Percentiles rank a stretch among this genome's conserved stretches.
phyloP scores from a whole-genome alignment of 495 filamentous ascomycete species.

The Penicillium flavigenum region DNA sequence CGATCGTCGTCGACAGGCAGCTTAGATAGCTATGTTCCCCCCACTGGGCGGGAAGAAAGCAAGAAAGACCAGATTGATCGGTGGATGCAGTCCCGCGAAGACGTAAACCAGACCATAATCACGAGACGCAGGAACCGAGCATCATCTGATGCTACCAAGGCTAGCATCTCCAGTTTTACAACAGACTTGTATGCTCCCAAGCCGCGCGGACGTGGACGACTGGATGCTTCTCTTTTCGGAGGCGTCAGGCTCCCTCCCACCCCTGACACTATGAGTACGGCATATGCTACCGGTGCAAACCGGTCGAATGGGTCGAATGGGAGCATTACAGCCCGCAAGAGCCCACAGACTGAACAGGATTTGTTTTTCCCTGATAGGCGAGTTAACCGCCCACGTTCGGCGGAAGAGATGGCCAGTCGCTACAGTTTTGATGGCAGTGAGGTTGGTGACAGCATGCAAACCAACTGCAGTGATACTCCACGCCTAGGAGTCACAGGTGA shows the following conservation, averaged over 20 bases:
- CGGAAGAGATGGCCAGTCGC: conserved; percentile 33
- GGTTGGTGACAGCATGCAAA: conserved; percentile 31
- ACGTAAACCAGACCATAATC: conserved; percentile 23
- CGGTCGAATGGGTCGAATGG: conserved; percentile 31
- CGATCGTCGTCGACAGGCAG: conserved; percentile 21
- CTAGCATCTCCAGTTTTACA: conserved; percentile 19
- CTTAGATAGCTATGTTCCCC: conserved; percentile 21
- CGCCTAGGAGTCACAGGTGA: conserved; percentile 23
- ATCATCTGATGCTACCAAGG: conserved; percentile 22
- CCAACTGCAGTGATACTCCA: conserved; percentile 35
- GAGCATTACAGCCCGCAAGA: conserved; percentile 33
- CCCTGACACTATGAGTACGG: conserved; percentile 49
- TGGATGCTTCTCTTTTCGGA: conserved; percentile 38
- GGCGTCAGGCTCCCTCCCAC: conserved; percentile 42
- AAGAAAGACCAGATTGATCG: conserved; percentile 28
- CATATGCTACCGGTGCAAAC: conserved; percentile 31
- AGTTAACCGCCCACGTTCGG: conserved; percentile 38
- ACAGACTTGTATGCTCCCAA: conserved; percentile 25
- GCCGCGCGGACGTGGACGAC: conserved; percentile 27
- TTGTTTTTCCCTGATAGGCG: conserved; percentile 20
- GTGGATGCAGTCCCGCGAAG: conserved; percentile 33
- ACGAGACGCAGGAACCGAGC: conserved; percentile 21
- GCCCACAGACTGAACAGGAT: conserved; percentile 19
- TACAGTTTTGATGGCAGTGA: conserved; percentile 34
- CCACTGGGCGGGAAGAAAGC: conserved; percentile 17